These are phyloP conservation scores for Pichia kluyveri DNA, from an alignment of 805 yeast species.

Conservation along the genomic window DNA sequence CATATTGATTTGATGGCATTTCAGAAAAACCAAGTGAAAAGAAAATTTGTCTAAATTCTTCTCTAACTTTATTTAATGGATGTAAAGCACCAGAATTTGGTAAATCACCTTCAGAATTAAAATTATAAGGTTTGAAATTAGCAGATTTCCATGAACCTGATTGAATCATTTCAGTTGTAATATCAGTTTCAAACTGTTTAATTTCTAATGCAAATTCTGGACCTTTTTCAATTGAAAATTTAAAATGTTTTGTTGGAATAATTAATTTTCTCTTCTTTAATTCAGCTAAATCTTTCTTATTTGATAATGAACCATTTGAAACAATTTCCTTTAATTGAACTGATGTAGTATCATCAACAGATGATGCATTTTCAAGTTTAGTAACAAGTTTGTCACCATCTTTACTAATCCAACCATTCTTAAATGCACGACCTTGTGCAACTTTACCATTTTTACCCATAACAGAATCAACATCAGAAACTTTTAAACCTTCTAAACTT, in stretches of 20 bases:
- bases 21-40: constrained; percentile 97
- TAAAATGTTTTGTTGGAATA: constrained; percentile 57
- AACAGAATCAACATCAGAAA: constrained; percentile 61
- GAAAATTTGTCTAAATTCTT: constrained; percentile 96
- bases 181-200: constrained; percentile 79
- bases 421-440: constrained; percentile 97
- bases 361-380: constrained; percentile 36
- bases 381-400: constrained; percentile 73
- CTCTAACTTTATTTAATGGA: constrained; percentile 93
- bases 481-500: constrained; percentile 70
- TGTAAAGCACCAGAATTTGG: constrained; percentile 91
- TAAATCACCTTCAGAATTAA: constrained; percentile 85
- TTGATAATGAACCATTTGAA: constrained; percentile 44
- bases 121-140: constrained; percentile 90
- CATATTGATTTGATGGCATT: constrained; percentile 98
- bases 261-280: constrained; percentile 91
- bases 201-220: constrained; percentile 75
- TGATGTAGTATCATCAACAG: constrained; percentile 63
- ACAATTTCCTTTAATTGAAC: constrained; percentile 50
- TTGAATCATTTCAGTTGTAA: constrained; percentile 86
- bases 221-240: constrained; percentile 73
- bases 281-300: constrained; percentile 62
- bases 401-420: constrained; percentile 91
- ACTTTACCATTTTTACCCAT: constrained; percentile 80
- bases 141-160: constrained; percentile 76